Base-by-base conservation (phyloP, 2,329 filamentous ascomycete species). In the Claviceps sorghi region DNA sequence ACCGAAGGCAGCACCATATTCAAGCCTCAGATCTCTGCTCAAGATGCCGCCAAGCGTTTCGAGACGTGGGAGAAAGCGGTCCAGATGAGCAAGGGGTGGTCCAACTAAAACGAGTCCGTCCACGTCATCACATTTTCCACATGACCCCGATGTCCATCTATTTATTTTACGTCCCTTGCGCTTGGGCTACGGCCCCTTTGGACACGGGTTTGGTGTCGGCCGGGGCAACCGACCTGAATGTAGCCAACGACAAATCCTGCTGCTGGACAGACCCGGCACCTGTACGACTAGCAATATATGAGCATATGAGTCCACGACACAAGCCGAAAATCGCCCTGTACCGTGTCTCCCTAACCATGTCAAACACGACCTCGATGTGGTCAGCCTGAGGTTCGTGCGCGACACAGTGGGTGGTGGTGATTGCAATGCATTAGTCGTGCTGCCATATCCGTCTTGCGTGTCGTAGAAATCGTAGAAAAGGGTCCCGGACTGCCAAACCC, bases 21-120 rank as follows among this genome's bases (percentile, higher is more conserved):
- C 67, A 75, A 77, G 63, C 83, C 85, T 2, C 69, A 77, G 52
- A 81, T 88, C 55, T 69, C 72, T n/a, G 67, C 73, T 56, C 72
- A 77, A 55, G 75, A 80, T 59, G 80, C 82, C 55, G 66, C 66
- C 34, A 75, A 73, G 62, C 79, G 84, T 70, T 88, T 87, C 62
- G 75, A 73, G 59, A 77, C 79, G 58, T 90, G 86, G 86, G 76
- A 80, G 59, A 82, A 84, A 67, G 86, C 86, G 1, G 86, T 91
- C 40, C 72, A 85, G 64, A 90, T 89, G 84, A 84, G 80, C 60
- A 80, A 75, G 62, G 86, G 86, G 36, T 90, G 86, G 86, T 63
- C 78, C 19, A 64, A 60, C 55, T 69, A 59, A 57, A 59, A 57
- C 29, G 4, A 42, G n/a, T 42, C 6, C 21, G 7, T 3, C 3